Base-by-base conservation (phyloP, 1,284 basidiomycete genomes). In the Cronartium ribicola region DNA sequence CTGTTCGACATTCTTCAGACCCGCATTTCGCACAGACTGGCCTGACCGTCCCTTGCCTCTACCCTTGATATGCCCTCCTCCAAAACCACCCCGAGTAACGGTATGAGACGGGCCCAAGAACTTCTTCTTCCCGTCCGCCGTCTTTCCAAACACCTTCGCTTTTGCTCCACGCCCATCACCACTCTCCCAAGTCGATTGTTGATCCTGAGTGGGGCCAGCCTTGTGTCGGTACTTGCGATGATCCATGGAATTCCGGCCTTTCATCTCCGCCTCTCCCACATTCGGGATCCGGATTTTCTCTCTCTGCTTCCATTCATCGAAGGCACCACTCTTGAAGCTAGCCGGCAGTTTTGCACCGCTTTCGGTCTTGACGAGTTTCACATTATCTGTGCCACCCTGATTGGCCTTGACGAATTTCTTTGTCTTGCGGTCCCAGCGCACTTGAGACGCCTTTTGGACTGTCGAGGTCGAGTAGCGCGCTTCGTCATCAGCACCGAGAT, bases 381-480 rank as follows among this genome's bases (percentile, higher is more conserved):
- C 86, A 81, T 98, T 98, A 81, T 98, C 94, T 4, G 91, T 87
- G 4, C 94, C 94, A 41, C 84, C 85, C 10, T 91, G 90, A 55
- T 88, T 88, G 6, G 92, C 93, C 78, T 90, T 87, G 55, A 96
- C 85, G 78, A 98, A 98, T 79, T 91, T 93, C 82, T 97, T 97
- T 83, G 93, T 95, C 84, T 95, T 97, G 78, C 91, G 90, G 82
- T 98, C 94, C 96, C 96, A 99, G 41, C 84, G 87, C 75, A 90
- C 80, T 75, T 85, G 85, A 76, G 84, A 84, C 61, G 88, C 87
- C 62, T 86, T 88, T 73, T 89, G 88, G 75, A 88, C 43, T 87
- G 75, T 87, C 85, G 13, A 86, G 84, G 40, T 85, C 85, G 66
- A 80, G 73, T 22, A 83, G 17, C 82, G 82, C 55, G 85, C 88